phyloP scores from a whole-genome alignment of 345 rosid species.

The Gossypium raimondii region DNA sequence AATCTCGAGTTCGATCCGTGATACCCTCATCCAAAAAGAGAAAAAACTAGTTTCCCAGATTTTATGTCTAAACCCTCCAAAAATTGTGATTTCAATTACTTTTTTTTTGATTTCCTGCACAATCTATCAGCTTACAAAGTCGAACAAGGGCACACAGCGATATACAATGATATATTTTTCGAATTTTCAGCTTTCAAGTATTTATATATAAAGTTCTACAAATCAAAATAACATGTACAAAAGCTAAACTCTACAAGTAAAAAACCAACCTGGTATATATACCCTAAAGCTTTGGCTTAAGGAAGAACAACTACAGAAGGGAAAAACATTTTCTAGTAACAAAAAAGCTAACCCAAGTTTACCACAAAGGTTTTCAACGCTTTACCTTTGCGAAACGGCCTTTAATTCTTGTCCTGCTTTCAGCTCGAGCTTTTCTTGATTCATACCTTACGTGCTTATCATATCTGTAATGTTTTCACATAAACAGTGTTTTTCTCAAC shows the following conservation, averaged over 20 bases:
- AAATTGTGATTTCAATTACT: background rate
- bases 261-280: background rate
- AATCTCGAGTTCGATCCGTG: too few relatives aligned
- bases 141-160: background rate
- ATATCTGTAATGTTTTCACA: conserved; percentile 39
- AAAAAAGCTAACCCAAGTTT: conserved; percentile 1
- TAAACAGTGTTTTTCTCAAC: too few relatives aligned
- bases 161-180: background rate
- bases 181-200: background rate
- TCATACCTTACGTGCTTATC: conserved; percentile 82
- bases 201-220: background rate
- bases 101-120: background rate
- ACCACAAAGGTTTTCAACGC: conserved; percentile 21
- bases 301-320: background rate
- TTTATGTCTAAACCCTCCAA: background rate
- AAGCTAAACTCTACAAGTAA: conserved; percentile 1
- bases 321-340: background rate
- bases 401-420: conserved; percentile 73
- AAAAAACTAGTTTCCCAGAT: too few relatives aligned
- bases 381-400: conserved; percentile 85
- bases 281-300: background rate
- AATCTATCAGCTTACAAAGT: background rate
- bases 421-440: conserved; percentile 81
- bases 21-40: too few relatives aligned
- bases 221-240: background rate